phyloP scores from a whole-genome alignment of 2,329 filamentous ascomycete species.

The Zelopaecilomyces penicillatus region DNA sequence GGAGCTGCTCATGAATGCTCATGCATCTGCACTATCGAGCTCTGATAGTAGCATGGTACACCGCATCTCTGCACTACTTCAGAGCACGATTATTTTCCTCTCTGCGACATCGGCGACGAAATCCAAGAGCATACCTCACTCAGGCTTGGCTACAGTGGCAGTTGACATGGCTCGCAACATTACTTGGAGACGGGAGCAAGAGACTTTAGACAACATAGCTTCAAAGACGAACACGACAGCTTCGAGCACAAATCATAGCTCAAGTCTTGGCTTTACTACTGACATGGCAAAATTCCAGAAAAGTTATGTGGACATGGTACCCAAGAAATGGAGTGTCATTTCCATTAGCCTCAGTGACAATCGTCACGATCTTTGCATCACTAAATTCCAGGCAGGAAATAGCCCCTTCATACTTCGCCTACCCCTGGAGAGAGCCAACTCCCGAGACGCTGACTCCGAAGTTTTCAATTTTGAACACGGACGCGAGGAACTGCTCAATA shows the following conservation, averaged over 20 bases:
- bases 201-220: constrained; percentile 38
- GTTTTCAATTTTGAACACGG: constrained; percentile 79
- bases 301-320: constrained; percentile 80
- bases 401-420: constrained; percentile 80
- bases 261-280: constrained; percentile 38
- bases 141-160: constrained; percentile 52
- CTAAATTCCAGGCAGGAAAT: constrained; percentile 67
- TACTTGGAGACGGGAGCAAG: constrained; percentile 57
- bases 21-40: constrained; percentile 45
- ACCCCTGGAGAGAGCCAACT: constrained; percentile 74
- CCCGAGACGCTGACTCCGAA: constrained; percentile 67
- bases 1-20: constrained; percentile 55
- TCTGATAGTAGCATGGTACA: constrained; percentile 54
- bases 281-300: constrained; percentile 61
- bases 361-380: constrained; percentile 76
- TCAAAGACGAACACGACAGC: not conserved
- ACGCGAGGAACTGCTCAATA: constrained; percentile 69
- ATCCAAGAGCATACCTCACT: constrained; percentile 37
- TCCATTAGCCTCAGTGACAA: constrained; percentile 79
- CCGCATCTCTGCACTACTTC: constrained; percentile 53
- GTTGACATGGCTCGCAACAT: constrained; percentile 64
- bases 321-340: constrained; percentile 72
- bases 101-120: constrained; percentile 49
- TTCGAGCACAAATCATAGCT: constrained; percentile 27
- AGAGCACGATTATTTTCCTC: constrained; percentile 57